These are phyloP conservation scores for Termitomyces sp. DNA, from an alignment of 768 basidiomycete genomes.

Conservation along the genomic window DNA sequence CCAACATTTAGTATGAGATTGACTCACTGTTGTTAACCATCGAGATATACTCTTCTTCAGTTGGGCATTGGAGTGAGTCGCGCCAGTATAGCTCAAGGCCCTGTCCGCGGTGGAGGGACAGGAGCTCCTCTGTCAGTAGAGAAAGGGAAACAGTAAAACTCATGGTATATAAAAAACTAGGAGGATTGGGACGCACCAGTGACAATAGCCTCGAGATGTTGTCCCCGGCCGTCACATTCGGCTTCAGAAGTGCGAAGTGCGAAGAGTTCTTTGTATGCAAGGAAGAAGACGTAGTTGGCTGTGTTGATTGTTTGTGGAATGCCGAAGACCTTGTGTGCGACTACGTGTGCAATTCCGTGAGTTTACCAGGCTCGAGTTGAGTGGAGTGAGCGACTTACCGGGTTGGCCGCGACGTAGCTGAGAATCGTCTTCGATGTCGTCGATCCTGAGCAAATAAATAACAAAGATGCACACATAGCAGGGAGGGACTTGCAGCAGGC, in stretches of 20 bases:
- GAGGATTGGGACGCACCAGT: slow-evolving; percentile 47
- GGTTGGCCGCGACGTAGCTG: slow-evolving; percentile 83
- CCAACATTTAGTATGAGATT: neutral
- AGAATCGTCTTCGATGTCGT: slow-evolving; percentile 92
- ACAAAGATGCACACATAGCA: no score
- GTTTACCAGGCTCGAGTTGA: no score
- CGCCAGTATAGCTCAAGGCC: slow-evolving; percentile 94
- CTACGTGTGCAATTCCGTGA: slow-evolving; percentile 25
- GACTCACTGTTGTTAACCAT: slow-evolving; percentile 94
- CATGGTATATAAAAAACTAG: neutral
- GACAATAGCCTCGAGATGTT: slow-evolving; percentile 44
- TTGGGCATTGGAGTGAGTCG: slow-evolving; percentile 85
- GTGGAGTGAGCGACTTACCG: slow-evolving; percentile 33
- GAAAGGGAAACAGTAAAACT: neutral
- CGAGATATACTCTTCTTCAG: slow-evolving; percentile 87
- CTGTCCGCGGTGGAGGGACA: slow-evolving; percentile 90
- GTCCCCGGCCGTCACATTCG: slow-evolving; percentile 16
- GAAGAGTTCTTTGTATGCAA: slow-evolving; percentile 83
- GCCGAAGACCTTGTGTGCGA: slow-evolving; percentile 94
- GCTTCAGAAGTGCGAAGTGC: slow-evolving; percentile 32
- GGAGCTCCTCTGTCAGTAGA: slow-evolving; percentile 45
- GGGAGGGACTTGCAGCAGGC: slow-evolving; percentile 61
- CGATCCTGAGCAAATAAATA: slow-evolving; percentile 48
- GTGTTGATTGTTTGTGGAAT: slow-evolving; percentile 95
- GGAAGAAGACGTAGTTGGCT: slow-evolving; percentile 95